Conservation (phyloP, 2,329 filamentous ascomycete genomes). For the Cladorrhinum sp. region DNA sequence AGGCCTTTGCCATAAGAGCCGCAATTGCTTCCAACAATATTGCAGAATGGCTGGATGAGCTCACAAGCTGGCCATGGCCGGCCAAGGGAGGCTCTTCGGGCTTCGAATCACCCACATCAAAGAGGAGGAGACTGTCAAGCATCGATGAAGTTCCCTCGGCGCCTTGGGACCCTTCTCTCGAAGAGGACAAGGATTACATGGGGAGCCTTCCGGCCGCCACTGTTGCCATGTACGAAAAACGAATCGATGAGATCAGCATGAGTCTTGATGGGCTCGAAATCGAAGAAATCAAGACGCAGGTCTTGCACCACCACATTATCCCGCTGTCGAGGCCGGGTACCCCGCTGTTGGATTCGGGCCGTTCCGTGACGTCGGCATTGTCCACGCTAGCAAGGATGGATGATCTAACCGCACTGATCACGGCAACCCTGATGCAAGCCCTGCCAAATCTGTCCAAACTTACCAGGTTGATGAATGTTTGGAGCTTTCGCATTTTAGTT, state of each 20-base stretch:
- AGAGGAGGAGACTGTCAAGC: slow-evolving; percentile 38
- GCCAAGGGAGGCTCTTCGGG: slow-evolving; percentile 46
- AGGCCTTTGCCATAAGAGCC: slow-evolving; percentile 67
- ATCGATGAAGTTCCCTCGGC: slow-evolving; percentile 24
- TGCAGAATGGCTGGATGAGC: slow-evolving; percentile 71
- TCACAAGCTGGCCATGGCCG: slow-evolving; percentile 60
- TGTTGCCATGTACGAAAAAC: slow-evolving; percentile 65
- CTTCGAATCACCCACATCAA: slow-evolving; percentile 49
- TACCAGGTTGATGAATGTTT: slow-evolving; percentile 68
- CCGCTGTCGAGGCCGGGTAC: slow-evolving; percentile 52
- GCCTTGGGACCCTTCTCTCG: slow-evolving; percentile 9
- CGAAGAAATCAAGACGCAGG: slow-evolving; percentile 85
- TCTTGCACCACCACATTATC: slow-evolving; percentile 75
- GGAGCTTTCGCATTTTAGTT: slow-evolving; percentile 74
- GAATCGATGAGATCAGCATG: slow-evolving; percentile 69
- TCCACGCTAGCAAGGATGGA: slow-evolving; percentile 69
- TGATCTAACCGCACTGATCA: slow-evolving; percentile 86
- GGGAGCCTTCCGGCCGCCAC: slow-evolving; percentile 67
- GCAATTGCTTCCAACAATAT: slow-evolving; percentile 69
- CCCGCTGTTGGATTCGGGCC: slow-evolving; percentile 45
- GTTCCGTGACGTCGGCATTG: slow-evolving; percentile 40
- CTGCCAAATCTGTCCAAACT: slow-evolving; percentile 77
- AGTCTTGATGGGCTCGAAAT: slow-evolving; percentile 69
- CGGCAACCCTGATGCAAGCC: slow-evolving; percentile 85
- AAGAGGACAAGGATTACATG: slow-evolving; percentile 47